Evolutionary conservation across 176 grass and related monocot genomes (phyloP).

Genomic region (Rhynchospora breviuscula): DNA sequence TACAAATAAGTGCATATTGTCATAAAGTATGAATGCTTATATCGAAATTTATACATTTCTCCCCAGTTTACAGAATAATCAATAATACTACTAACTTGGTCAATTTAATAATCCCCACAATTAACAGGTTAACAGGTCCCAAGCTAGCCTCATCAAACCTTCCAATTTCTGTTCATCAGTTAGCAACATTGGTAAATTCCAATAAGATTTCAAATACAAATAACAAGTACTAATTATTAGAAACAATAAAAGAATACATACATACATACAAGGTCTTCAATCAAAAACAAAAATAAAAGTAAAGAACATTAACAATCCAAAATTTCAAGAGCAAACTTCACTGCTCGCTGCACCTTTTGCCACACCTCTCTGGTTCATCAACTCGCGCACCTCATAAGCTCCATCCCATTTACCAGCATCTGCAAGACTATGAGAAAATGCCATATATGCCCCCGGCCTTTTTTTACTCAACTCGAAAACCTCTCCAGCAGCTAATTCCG

Average conservation of each 20-base stretch:
- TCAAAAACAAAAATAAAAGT: not conserved
- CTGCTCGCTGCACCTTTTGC: conserved; percentile 55
- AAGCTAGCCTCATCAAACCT: not conserved
- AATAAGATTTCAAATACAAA: not conserved
- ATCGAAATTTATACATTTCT: not conserved
- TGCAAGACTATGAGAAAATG: conserved; percentile 76
- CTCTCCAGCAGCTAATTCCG: conserved; percentile 45
- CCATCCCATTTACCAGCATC: conserved; percentile 64
- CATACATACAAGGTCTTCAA: not conserved
- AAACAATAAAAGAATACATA: not conserved
- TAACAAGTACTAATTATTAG: not conserved
- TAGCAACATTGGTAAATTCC: not conserved
- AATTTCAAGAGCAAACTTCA: conserved; percentile 44
- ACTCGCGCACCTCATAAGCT: conserved; percentile 45
- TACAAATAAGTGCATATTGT: not conserved
- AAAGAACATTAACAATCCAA: not conserved
- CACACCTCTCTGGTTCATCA: conserved; percentile 61
- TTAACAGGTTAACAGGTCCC: not conserved
- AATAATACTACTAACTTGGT: not conserved
- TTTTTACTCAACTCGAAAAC: conserved; percentile 52
- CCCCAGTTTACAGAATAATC: not conserved
- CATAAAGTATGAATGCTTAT: not conserved
- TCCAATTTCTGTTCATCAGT: not conserved
- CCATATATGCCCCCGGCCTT: conserved; percentile 72
- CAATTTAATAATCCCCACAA: not conserved